Evolutionary conservation across 768 basidiomycete species (phyloP), one percentile per base, ranked within the genome.

Genomic region (Leucosporidium yakuticum): DNA sequence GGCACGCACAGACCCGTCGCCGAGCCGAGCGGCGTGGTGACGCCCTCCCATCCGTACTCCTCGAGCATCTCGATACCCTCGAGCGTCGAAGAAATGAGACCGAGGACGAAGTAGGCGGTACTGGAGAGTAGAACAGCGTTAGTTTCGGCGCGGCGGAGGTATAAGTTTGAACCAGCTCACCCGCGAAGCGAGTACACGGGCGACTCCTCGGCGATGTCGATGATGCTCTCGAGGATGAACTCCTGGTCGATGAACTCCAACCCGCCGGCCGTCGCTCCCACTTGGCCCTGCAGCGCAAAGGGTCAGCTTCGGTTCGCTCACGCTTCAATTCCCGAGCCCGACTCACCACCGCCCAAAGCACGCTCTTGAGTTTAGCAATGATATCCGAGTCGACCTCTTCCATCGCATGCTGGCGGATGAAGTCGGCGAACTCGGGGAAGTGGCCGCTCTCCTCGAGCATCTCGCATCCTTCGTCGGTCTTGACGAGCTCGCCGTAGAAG

Each of bases 401-500:
- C 59, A 88, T 82, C 25, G 87, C 88, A 77, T 98, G 92, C 67
- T 87, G 85, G 29, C 90, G 84, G 62, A 98, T 90, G 74, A 95
- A 90, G 67, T 90, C 87, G 1, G 91, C 87, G 75, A 97, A 97
- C 70, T 95, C 91, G 8, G 83, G 77, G 75, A 98, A 93, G 76
- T 98, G 91, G 0, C 90, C 90, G 73, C 89, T 92, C 67, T 94
- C 92, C 67, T 87, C 85, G 50, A 99, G 80, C 15, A 93, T 86
- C 76, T 90, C 89, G 78, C 93, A 95, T 0, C 96, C 96, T 59
- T 94, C 87, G 64, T 90, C 89, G 4, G 96, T 98, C 79, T 96
- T 97, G 56, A 93, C 88, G 84, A 98, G 90, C 79, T 97, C 95
- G 27, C 95, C 95, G 74, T 97, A 95, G 79, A 99, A 98, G 78